A percentile compares a stretch with the other conserved stretches of the same genome.
Conservation (phyloP, 2,329 filamentous ascomycete species). For the Penicillium sp. region DNA sequence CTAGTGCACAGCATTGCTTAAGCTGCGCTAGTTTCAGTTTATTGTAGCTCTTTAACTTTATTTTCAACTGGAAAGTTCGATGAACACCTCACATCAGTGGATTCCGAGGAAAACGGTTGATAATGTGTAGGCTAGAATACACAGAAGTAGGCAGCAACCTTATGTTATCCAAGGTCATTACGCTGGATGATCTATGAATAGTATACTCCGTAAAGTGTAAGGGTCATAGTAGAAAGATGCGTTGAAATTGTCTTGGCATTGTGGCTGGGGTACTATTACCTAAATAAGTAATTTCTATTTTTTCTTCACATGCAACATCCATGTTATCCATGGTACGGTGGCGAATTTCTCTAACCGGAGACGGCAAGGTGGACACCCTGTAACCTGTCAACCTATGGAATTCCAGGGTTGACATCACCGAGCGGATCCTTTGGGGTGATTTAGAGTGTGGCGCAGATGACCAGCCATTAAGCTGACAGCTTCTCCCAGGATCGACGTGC, state of each 20-base stretch:
- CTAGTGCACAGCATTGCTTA: background rate
- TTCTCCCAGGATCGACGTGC: background rate
- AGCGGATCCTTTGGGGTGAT: background rate
- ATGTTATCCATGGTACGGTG: background rate
- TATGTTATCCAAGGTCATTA: background rate
- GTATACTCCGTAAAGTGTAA: background rate
- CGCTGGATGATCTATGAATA: background rate
- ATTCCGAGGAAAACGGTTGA: background rate
- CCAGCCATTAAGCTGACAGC: conserved; percentile 1
- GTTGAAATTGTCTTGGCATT: background rate
- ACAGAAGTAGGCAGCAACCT: background rate
- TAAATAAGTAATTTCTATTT: background rate
- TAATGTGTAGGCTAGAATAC: background rate
- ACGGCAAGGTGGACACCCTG: background rate
- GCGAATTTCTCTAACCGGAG: background rate
- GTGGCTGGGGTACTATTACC: background rate
- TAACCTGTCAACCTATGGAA: background rate
- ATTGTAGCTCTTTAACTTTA: background rate
- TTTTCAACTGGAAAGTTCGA: background rate
- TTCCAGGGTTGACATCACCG: background rate
- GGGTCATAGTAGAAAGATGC: background rate
- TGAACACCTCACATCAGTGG: background rate
- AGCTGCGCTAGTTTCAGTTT: background rate
- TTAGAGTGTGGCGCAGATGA: conserved; percentile 8
- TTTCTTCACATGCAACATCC: background rate